Conservation (phyloP, 768 basidiomycete genomes). For the Bullera alba region DNA sequence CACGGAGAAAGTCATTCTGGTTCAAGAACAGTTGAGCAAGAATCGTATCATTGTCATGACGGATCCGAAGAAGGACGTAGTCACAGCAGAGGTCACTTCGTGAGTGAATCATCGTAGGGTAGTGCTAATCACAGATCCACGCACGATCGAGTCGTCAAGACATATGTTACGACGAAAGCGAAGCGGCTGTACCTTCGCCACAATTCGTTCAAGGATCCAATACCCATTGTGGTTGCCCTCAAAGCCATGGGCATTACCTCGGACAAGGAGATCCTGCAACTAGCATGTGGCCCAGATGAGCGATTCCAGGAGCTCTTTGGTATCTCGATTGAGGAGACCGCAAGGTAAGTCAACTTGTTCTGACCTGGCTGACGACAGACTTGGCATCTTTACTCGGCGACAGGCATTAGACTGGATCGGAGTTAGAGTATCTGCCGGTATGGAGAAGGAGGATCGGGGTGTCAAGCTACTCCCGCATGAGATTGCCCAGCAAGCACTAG, state of each 20-base stretch:
- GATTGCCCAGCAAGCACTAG: slow-evolving; percentile 91
- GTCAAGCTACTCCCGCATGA: slow-evolving; percentile 60
- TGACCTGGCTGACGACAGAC: slow-evolving; percentile 10
- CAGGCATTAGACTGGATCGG: slow-evolving; percentile 96
- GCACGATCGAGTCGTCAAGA: slow-evolving; percentile 75
- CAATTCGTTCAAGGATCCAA: slow-evolving; percentile 94
- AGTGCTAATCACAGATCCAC: slow-evolving; percentile 56
- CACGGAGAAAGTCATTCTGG: slow-evolving; percentile 97
- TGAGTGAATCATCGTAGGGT: slow-evolving; percentile 62
- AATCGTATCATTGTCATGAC: slow-evolving; percentile 98
- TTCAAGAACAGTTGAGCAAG: slow-evolving; percentile 97
- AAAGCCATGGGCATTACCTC: slow-evolving; percentile 95
- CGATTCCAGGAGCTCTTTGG: slow-evolving; percentile 79
- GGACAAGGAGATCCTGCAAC: slow-evolving; percentile 91
- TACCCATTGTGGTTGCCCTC: slow-evolving; percentile 90
- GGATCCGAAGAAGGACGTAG: slow-evolving; percentile 77
- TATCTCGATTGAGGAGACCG: slow-evolving; percentile 86
- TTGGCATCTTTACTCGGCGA: slow-evolving; percentile 70
- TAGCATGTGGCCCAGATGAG: slow-evolving; percentile 87
- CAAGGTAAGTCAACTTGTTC: slow-evolving; percentile 54
- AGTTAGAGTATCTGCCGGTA: slow-evolving; percentile 67
- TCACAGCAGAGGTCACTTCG: slow-evolving; percentile 95
- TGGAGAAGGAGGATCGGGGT: slow-evolving; percentile 49
- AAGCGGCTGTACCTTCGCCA: slow-evolving; percentile 91
- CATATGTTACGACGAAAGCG: slow-evolving; percentile 93